Evolutionary conservation across 139 green algal species (phyloP).

Genomic region (Micromonas commoda): DNA sequence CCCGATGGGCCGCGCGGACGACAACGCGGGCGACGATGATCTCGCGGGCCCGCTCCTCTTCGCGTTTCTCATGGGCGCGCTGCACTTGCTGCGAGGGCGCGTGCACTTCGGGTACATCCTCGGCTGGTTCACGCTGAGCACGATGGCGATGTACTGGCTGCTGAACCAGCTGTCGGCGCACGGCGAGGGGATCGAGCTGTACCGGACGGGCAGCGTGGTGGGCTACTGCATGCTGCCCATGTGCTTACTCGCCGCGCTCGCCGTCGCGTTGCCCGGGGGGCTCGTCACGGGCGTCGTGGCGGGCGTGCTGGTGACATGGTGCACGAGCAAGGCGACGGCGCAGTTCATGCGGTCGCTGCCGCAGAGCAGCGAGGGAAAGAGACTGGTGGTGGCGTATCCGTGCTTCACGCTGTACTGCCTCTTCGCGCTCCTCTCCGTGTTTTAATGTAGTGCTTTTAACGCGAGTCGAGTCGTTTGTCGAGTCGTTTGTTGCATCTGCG

Average conservation of each 20-base stretch:
- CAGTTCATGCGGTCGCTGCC: background rate
- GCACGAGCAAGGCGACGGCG: conserved; percentile 8
- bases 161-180: conserved; percentile 2
- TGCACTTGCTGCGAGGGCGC: conserved; percentile 12
- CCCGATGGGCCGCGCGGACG: background rate
- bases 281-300: background rate
- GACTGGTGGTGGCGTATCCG: conserved; percentile 22
- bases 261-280: background rate
- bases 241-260: background rate
- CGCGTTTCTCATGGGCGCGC: background rate
- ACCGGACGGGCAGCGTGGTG: background rate
- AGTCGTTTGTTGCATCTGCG: background rate
- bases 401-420: conserved; percentile 14
- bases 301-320: background rate
- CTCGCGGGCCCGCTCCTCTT: conserved; percentile 17
- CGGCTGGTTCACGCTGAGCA: conserved; percentile 6
- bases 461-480: background rate
- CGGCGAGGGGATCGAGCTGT: conserved; percentile 12
- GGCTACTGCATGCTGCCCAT: conserved; percentile 12
- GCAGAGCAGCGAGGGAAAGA: background rate
- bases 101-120: conserved; percentile 25
- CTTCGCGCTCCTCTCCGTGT: conserved; percentile 12
- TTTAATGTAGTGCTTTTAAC: background rate
- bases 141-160: conserved; percentile 3
- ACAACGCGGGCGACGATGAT: conserved; percentile 1